These are phyloP conservation scores for Aspergillus sojae DNA, from an alignment of 2,329 filamentous ascomycete species.

Conservation along the genomic window DNA sequence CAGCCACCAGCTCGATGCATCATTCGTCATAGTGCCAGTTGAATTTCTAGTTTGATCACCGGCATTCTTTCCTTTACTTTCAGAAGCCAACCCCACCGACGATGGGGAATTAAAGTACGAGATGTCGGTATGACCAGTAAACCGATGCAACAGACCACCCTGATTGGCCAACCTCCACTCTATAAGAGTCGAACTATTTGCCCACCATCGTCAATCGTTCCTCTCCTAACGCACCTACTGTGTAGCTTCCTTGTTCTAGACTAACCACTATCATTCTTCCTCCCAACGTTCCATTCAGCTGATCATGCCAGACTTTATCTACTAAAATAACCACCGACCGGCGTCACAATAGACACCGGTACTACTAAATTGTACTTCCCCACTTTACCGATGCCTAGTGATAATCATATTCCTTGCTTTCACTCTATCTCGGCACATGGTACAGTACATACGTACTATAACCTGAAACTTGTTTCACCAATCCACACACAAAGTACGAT, in stretches of 20 bases:
- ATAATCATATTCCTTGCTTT: background rate
- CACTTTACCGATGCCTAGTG: background rate
- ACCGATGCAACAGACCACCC: background rate
- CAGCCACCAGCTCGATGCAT: background rate
- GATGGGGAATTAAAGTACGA: background rate
- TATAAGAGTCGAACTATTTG: background rate
- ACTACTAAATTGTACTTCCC: too few species aligned
- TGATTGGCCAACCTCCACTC: background rate
- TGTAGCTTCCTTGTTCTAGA: too few species aligned
- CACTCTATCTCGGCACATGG: background rate
- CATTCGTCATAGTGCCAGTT: background rate
- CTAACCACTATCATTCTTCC: too few species aligned
- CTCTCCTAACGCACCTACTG: background rate
- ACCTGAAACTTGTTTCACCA: background rate
- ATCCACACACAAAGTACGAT: background rate
- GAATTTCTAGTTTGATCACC: background rate
- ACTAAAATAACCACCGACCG: too few species aligned
- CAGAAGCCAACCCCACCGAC: background rate
- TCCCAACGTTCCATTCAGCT: background rate
- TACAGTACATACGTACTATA: background rate
- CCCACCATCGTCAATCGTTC: slow-evolving; percentile 2
- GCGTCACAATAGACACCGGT: too few species aligned
- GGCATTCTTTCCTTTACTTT: background rate
- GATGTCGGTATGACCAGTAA: background rate
- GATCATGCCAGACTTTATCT: too few species aligned